Conservation (phyloP, 345 rosid species). For the Gynandropsis gynandra region DNA sequence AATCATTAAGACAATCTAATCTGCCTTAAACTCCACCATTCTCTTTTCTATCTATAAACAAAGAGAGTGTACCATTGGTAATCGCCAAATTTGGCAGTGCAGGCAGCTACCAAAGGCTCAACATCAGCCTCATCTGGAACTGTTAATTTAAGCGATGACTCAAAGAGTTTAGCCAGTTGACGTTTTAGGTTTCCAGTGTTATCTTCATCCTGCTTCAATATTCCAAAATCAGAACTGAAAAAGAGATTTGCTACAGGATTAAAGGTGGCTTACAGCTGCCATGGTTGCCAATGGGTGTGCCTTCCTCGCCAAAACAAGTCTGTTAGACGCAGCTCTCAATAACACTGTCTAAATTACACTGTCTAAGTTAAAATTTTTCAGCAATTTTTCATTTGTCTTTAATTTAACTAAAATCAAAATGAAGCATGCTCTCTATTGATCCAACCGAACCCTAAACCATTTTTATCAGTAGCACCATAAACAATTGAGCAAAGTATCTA, state of each 20-base stretch:
- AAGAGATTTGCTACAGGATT: not conserved
- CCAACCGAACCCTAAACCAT: too few relatives aligned
- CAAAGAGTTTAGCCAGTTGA: slow-evolving; percentile 54
- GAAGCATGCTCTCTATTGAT: too few relatives aligned
- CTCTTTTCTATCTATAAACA: not conserved
- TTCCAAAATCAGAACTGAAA: slow-evolving; percentile 1
- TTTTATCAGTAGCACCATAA: too few relatives aligned
- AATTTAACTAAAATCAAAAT: too few relatives aligned
- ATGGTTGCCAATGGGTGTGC: slow-evolving; percentile 39
- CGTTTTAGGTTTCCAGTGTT: slow-evolving; percentile 51
- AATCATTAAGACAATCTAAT: not conserved
- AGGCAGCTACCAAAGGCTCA: slow-evolving; percentile 62
- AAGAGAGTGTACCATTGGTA: slow-evolving; percentile 66
- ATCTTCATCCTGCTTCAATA: slow-evolving; percentile 43
- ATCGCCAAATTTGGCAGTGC: slow-evolving; percentile 68
- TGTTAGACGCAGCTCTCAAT: slow-evolving; percentile 42
- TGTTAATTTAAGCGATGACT: slow-evolving; percentile 44
- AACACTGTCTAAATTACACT: slow-evolving; percentile 63
- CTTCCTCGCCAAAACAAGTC: slow-evolving; percentile 29
- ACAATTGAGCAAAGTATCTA: too few relatives aligned
- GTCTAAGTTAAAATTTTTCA: not conserved
- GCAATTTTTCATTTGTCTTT: too few relatives aligned
- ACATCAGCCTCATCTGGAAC: slow-evolving; percentile 56
- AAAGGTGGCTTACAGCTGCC: slow-evolving; percentile 47
- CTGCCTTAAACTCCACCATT: not conserved